phyloP scores from a whole-genome alignment of 768 basidiomycete genomes.

The Termitomyces sp. region DNA sequence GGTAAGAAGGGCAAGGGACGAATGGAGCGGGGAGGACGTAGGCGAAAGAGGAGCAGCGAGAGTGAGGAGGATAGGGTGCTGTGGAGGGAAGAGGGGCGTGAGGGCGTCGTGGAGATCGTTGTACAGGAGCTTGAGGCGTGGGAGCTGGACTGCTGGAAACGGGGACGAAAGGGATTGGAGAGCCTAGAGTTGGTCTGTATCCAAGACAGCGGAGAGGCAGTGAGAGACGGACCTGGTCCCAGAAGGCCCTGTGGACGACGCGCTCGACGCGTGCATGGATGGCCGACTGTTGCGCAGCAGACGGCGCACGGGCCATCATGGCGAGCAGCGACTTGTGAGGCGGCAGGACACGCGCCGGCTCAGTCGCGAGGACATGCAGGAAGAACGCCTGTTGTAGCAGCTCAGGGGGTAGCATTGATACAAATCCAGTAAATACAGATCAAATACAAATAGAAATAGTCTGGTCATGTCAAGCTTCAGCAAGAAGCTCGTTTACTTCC shows the following conservation, averaged over 20 bases:
- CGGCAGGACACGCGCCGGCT: conserved; percentile 56
- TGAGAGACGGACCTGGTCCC: conserved; percentile 53
- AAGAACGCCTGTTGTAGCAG: conserved; percentile 58
- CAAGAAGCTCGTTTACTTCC: conserved; percentile 44
- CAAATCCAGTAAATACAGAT: conserved; percentile 1
- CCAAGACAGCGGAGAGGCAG: background rate
- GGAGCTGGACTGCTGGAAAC: conserved; percentile 52
- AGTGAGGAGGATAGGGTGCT: conserved; percentile 41
- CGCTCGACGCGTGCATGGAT: conserved; percentile 39
- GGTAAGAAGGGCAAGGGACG: conserved; percentile 46
- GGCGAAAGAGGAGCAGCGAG: conserved; percentile 60
- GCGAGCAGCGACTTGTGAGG: conserved; percentile 70
- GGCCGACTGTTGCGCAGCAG: background rate
- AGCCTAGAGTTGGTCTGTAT: conserved; percentile 32
- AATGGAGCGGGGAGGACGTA: conserved; percentile 60
- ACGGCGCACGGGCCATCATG: conserved; percentile 32
- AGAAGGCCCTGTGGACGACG: conserved; percentile 63
- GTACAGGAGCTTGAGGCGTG: conserved; percentile 53
- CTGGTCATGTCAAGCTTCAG: conserved; percentile 15
- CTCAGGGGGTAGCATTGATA: conserved; percentile 40
- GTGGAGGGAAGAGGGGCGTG: conserved; percentile 50
- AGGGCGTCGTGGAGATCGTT: conserved; percentile 46
- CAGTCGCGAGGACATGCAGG: conserved; percentile 61
- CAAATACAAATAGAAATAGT: background rate
- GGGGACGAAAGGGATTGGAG: conserved; percentile 48